A percentile compares a stretch with the other conserved stretches of the same genome.
phyloP scores from a whole-genome alignment of 2,329 filamentous ascomycete genomes.

The Ophiostoma australiae region DNA sequence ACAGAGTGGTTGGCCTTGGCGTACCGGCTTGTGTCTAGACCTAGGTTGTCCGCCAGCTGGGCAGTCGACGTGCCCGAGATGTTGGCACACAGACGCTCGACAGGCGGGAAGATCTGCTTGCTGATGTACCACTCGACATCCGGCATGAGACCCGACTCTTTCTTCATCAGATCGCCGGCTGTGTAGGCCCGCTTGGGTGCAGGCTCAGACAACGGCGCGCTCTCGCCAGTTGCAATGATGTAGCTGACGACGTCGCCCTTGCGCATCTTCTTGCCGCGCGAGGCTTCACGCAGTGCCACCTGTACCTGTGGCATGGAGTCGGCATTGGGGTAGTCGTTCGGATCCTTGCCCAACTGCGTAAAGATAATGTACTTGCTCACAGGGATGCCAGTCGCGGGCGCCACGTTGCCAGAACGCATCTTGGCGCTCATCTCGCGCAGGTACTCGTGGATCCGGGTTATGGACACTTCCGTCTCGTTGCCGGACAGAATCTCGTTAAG shows the following conservation, averaged over 20 bases:
- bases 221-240: conserved; percentile 67
- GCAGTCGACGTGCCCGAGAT: conserved; percentile 88
- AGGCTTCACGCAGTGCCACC: conserved; percentile 82
- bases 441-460: conserved; percentile 90
- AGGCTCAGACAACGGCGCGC: conserved; percentile 50
- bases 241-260: conserved; percentile 96
- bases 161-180: conserved; percentile 76
- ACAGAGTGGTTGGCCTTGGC: conserved; percentile 37
- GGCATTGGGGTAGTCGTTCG: conserved; percentile 88
- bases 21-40: conserved; percentile 85
- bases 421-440: conserved; percentile 75
- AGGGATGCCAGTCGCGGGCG: conserved; percentile 39
- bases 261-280: conserved; percentile 79
- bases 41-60: conserved; percentile 86
- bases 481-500: conserved; percentile 94
- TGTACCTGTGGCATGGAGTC: conserved; percentile 96
- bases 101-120: conserved; percentile 97
- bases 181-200: conserved; percentile 86
- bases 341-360: conserved; percentile 92
- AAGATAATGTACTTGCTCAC: conserved; percentile 92
- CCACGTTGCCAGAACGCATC: conserved; percentile 73
- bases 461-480: conserved; percentile 80
- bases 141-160: conserved; percentile 68
- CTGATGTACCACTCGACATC: conserved; percentile 98
- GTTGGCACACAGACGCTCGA: conserved; percentile 94